Conservation (phyloP, 192 early-diverging fungal species). For the Diversispora epigaea region DNA sequence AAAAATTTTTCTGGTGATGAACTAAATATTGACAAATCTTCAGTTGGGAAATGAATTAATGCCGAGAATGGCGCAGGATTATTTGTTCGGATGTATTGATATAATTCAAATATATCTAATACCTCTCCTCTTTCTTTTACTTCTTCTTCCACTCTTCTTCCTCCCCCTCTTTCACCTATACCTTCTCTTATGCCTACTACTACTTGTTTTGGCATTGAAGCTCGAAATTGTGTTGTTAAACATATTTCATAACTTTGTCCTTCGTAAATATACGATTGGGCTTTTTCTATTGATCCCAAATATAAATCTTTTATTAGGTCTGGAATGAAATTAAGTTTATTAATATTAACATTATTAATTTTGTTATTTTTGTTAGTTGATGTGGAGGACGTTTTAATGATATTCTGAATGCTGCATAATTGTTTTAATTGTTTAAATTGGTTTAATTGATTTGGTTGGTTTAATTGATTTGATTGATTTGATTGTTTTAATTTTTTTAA, state of each 20-base stretch:
- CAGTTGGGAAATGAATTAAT: constrained; percentile 57
- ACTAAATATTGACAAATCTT: constrained; percentile 35
- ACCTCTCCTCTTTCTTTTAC: no score
- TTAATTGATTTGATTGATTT: no score
- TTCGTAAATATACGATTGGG: constrained; percentile 61
- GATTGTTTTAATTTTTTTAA: no score
- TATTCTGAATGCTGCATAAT: constrained; percentile 3
- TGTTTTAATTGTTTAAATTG: no score
- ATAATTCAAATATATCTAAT: constrained; percentile 53
- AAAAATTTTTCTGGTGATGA: constrained; percentile 83
- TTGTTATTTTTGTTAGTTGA: constrained; percentile 31
- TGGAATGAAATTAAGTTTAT: constrained; percentile 38
- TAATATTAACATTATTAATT: constrained; percentile 30
- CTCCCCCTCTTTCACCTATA: no score
- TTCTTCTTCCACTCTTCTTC: no score
- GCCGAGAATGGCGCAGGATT: constrained; percentile 91
- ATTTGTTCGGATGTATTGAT: constrained; percentile 60
- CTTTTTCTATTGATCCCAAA: constrained; percentile 55
- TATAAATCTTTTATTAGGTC: constrained; percentile 52
- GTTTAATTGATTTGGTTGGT: no score
- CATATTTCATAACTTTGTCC: constrained; percentile 98
- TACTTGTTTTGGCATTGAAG: constrained; percentile 39
- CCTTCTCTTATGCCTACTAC: constrained; percentile 34
- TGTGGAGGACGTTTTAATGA: background rate
- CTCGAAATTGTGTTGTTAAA: constrained; percentile 80